phyloP scores from a whole-genome alignment of 2,329 filamentous ascomycete species.

The Graphilbum sp. region DNA sequence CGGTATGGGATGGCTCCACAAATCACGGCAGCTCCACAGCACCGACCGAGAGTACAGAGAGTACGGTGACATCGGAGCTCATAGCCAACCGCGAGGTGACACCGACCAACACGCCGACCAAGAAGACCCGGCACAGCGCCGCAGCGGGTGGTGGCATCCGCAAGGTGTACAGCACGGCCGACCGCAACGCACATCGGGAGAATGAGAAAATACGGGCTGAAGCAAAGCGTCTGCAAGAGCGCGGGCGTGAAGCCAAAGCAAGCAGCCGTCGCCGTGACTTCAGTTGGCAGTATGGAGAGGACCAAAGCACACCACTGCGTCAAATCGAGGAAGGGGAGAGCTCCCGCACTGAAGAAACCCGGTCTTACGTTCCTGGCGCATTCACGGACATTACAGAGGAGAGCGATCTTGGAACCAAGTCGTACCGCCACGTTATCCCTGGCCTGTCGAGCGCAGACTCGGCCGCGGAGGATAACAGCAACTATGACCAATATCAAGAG shows the following conservation, averaged over 20 bases:
- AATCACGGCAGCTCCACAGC: slow-evolving; percentile 43
- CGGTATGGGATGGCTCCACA: slow-evolving; percentile 58
- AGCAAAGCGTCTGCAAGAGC: slow-evolving; percentile 36
- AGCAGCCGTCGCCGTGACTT: slow-evolving; percentile 30
- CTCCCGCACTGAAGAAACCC: slow-evolving; percentile 12
- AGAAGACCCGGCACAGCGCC: slow-evolving; percentile 14
- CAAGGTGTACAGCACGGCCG: slow-evolving; percentile 45
- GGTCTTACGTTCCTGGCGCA: slow-evolving; percentile 19
- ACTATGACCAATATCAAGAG: slow-evolving; percentile 22
- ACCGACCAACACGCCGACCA: slow-evolving; percentile 36
- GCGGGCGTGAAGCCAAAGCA: slow-evolving; percentile 18
- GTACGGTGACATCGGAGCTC: slow-evolving; percentile 43
- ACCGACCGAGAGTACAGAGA: slow-evolving; percentile 17
- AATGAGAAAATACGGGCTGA: slow-evolving; percentile 38
- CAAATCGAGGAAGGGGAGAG: slow-evolving; percentile 16
- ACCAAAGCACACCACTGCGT: slow-evolving; percentile 11
- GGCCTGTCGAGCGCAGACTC: slow-evolving; percentile 24
- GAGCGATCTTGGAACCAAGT: slow-evolving; percentile 39
- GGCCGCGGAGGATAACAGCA: slow-evolving; percentile 16
- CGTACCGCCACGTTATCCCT: slow-evolving; percentile 38
- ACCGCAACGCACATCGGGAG: slow-evolving; percentile 35
- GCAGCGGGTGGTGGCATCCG: slow-evolving; percentile 29
- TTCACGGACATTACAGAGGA: slow-evolving; percentile 14
- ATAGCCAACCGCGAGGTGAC: slow-evolving; percentile 40
- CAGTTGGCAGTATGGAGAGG: slow-evolving; percentile 32